Evolutionary conservation across 1,284 basidiomycete genomes (phyloP), one percentile per base, ranked within the genome.

Genomic region (Farysia itapuensis): DNA sequence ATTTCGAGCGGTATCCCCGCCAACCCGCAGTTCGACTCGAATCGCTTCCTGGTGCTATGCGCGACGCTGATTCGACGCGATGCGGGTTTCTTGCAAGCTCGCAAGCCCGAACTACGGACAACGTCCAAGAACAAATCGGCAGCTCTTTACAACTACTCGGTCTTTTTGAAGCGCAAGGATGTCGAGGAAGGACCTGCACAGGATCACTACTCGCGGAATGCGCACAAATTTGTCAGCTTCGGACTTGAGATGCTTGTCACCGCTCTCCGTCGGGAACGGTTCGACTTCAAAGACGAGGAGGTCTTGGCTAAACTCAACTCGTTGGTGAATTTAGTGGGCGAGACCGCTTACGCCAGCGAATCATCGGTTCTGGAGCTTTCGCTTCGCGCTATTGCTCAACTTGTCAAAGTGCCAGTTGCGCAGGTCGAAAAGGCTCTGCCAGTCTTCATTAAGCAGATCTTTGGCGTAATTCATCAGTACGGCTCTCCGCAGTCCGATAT

Each of bases 191-290:
- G 52, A 26, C 39, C 28, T 2, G 32, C 44, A 70, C 36, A 63
- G 42, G 64, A 72, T 77, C 77, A 53, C 81, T 77, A 47, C 77
- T 46, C 66, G 67, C 65, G 74, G 69, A 48, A 75, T 34, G 93
- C 89, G 5, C 68, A 75, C 74, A 92, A 90, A 43, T 98, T 98
- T 67, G 85, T 97, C 35, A 83, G 84, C 2, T 91, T 98, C 61
- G 95, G 95, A 36, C 81, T 98, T 16, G 93, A 98, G 52, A 81
- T 98, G 11, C 88, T 98, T 68, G 84, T 88, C 64, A 90, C 90
- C 2, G 90, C 90, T 0, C 85, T 91, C 72, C 85, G 89, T 26
- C 84, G 90, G 11, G 86, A 85, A 58, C 86, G 86, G 23, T 95
- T 97, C 69, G 86, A 94, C 74, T 86, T 94, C 74, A 83, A 84